A percentile compares a stretch with the other conserved stretches of the same genome.
phyloP scores from a whole-genome alignment of 768 basidiomycete genomes.

The Holtermannia corniformis region DNA sequence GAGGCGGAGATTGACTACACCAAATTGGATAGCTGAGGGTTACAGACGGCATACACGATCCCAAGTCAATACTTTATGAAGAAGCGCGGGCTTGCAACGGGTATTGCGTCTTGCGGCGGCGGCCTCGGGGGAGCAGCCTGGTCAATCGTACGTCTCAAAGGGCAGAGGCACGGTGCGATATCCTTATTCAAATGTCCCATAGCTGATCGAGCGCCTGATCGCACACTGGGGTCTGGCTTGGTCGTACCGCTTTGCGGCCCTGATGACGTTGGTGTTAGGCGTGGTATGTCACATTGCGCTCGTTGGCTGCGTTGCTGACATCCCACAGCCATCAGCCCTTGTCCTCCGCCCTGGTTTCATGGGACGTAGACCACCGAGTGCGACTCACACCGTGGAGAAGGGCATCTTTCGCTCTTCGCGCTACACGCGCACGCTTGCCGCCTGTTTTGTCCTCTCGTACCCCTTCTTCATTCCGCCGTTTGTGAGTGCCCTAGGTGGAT shows the following conservation, averaged over 20 bases:
- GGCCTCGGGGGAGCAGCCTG: slow-evolving; percentile 13
- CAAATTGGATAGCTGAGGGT: neutral
- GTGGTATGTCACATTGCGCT: neutral
- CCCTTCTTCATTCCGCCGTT: slow-evolving; percentile 21
- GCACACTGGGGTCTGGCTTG: slow-evolving; percentile 5
- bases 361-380: neutral
- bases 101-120: slow-evolving; percentile 12
- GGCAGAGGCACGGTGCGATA: too few relatives aligned
- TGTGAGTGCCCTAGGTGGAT: slow-evolving; percentile 3
- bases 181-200: too few relatives aligned
- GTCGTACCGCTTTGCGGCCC: slow-evolving; percentile 4
- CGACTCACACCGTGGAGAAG: neutral
- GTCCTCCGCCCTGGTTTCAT: slow-evolving; percentile 4
- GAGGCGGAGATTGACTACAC: too few relatives aligned
- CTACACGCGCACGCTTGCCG: slow-evolving; percentile 4
- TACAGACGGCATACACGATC: slow-evolving; percentile 11
- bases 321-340: slow-evolving; percentile 5
- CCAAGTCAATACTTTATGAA: slow-evolving; percentile 14
- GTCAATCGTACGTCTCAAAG: slow-evolving; percentile 6
- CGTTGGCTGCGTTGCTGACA: neutral
- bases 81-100: slow-evolving; percentile 13
- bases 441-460: slow-evolving; percentile 13
- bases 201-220: slow-evolving; percentile 9
- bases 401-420: slow-evolving; percentile 13
- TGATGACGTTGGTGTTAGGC: too few relatives aligned